Evolutionary conservation across 1,284 basidiomycete species (phyloP).

Genomic region (Tylopilus sp.): DNA sequence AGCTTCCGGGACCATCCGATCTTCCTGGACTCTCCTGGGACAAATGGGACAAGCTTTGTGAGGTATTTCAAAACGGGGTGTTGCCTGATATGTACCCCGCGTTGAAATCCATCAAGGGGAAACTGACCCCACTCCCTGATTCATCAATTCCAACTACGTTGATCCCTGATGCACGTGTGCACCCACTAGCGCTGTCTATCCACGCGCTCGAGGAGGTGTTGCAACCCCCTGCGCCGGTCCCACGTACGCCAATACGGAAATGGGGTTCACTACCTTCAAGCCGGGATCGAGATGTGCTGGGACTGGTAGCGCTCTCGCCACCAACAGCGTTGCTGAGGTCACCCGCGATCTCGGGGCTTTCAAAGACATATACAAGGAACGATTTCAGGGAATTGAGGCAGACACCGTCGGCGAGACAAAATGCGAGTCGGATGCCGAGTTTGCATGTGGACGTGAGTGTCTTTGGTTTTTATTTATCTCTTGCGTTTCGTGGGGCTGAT

Average conservation of each 20-base stretch:
- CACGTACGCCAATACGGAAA: constrained; percentile 38
- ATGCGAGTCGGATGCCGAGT: constrained; percentile 81
- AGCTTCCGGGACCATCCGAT: constrained; percentile 44
- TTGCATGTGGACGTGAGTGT: constrained; percentile 74
- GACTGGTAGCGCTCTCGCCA: constrained; percentile 51
- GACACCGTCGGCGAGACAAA: constrained; percentile 68
- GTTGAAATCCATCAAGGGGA: constrained; percentile 41
- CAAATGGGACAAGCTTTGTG: constrained; percentile 44
- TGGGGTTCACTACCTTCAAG: constrained; percentile 17
- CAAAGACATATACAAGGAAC: constrained; percentile 78
- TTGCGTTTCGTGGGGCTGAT: too few species aligned
- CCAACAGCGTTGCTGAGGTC: constrained; percentile 73
- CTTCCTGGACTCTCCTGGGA: constrained; percentile 44
- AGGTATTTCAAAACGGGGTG: constrained; percentile 39
- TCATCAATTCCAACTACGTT: constrained; percentile 39
- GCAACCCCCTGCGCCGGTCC: constrained; percentile 31
- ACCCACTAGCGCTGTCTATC: constrained; percentile 33
- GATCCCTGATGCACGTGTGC: constrained; percentile 31
- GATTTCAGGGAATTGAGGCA: constrained; percentile 78
- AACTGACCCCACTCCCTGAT: constrained; percentile 39
- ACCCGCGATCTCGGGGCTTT: constrained; percentile 75
- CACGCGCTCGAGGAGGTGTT: constrained; percentile 36
- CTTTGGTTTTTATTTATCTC: not conserved
- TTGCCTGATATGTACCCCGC: constrained; percentile 37
- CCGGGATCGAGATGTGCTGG: constrained; percentile 35